Evolutionary conservation across 345 rosid species (phyloP), one percentile per base, ranked within the genome.

Genomic region (Arabis hirsuta): DNA sequence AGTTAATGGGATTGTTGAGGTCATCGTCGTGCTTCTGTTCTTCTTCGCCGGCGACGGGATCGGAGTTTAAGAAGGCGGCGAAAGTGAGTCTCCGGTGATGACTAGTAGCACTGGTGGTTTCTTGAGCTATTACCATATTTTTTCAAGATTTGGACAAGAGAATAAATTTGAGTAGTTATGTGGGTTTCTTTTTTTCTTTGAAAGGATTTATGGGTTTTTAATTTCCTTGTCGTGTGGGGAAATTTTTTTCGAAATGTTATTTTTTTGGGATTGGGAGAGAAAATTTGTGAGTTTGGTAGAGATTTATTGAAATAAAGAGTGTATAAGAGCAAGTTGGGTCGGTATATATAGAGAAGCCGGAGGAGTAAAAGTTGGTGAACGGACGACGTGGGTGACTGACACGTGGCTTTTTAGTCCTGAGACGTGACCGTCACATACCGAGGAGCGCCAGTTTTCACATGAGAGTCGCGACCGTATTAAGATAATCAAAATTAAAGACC

Each of bases 51-150:
- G 34, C 48, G 61, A 64, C 39, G 5, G 82, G 82, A 12, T 90
- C 90, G 6, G 86, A 76, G n/a, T 69, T 67, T 70, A 90, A 81
- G 65, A 87, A 81, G 22, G 85, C 81, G 13, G 87, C 89, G 22
- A 92, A 78, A 43, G 83, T 85, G 11, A 84, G 86, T 34, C 91
- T 65, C 63, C 74, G 81, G 66, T 39, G 73, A 13, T 71, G 77
- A 76, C 63, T 27, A 76, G 27, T 24, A 69, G 27, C n/a, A 62
- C 34, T 54, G 11, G 3, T 26, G 7, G 63, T 63, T 46, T 76
- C 79, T 51, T 34, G 7, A 32, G 69, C 72, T 51, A 51, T 64
- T 0, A 71, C 72, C 80, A 76, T 76, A 24, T 50, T 50, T 48
- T 48, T 65, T 63, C 19, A 22, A 19, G 55, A 66, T 39, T 27